Evolutionary conservation across 2,329 filamentous ascomycete species (phyloP).

Genomic region (Fusarium xylarioides): DNA sequence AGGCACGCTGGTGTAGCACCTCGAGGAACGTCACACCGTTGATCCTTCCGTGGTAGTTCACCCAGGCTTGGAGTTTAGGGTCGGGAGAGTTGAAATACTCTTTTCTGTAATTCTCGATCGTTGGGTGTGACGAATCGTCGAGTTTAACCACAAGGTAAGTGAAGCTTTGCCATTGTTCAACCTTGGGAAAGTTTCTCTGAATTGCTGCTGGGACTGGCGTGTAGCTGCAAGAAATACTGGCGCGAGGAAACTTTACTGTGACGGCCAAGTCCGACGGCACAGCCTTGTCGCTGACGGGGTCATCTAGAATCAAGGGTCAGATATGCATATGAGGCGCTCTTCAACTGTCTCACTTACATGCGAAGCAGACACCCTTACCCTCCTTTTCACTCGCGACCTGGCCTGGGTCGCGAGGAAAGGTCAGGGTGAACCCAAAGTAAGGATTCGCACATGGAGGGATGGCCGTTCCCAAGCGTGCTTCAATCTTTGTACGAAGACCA

Average conservation of each 20-base stretch:
- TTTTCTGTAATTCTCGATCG: neutral
- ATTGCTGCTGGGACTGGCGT: neutral
- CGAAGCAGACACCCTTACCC: neutral
- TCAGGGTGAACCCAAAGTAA: neutral
- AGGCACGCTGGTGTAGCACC: neutral
- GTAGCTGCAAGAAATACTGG: neutral
- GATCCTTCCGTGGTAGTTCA: neutral
- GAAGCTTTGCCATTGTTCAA: neutral
- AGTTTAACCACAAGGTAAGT: neutral
- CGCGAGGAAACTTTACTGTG: neutral
- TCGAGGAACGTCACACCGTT: neutral
- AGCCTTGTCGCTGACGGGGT: neutral
- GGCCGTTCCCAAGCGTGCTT: neutral
- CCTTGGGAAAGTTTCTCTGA: neutral
- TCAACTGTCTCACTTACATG: neutral
- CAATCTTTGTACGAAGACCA: neutral
- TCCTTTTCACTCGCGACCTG: neutral
- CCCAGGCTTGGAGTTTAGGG: neutral
- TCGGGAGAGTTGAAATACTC: neutral
- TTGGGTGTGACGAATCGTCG: neutral
- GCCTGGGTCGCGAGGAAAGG: neutral
- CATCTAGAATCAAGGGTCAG: neutral
- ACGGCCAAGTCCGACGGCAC: neutral
- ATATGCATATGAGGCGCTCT: neutral
- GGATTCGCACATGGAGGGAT: neutral